Conservation (phyloP, 1,139 yeast species). For the Lodderomyces beijingensis region DNA sequence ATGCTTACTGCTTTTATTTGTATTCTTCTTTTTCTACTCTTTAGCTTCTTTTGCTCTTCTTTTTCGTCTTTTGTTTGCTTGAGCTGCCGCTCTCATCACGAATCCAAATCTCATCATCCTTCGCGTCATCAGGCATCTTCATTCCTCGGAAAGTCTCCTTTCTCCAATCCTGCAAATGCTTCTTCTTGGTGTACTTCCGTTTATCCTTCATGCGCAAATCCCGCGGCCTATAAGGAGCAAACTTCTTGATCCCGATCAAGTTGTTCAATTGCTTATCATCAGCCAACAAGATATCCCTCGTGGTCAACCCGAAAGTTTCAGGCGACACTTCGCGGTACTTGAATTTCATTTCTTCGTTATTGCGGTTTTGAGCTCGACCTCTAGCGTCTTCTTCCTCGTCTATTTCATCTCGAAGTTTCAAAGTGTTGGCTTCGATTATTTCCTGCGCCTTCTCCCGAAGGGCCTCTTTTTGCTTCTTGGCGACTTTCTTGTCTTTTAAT, state of each 20-base stretch:
- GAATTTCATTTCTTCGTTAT: slow-evolving; percentile 49
- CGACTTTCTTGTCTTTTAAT: slow-evolving; percentile 51
- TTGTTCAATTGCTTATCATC: slow-evolving; percentile 82
- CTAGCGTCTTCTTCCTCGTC: slow-evolving; percentile 48
- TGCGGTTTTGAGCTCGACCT: slow-evolving; percentile 39
- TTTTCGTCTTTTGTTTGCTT: neutral
- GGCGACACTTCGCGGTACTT: slow-evolving; percentile 94
- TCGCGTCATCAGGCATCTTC: slow-evolving; percentile 34
- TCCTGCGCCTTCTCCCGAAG: slow-evolving; percentile 66
- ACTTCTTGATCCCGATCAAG: slow-evolving; percentile 82
- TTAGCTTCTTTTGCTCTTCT: slow-evolving; percentile 1
- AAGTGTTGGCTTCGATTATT: slow-evolving; percentile 49
- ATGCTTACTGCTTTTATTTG: neutral
- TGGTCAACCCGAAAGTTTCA: slow-evolving; percentile 80
- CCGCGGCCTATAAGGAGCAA: slow-evolving; percentile 85
- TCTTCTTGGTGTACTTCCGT: slow-evolving; percentile 78
- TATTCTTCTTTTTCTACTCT: neutral
- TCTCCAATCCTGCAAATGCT: slow-evolving; percentile 86
- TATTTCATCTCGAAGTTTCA: slow-evolving; percentile 53
- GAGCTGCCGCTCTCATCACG: slow-evolving; percentile 15
- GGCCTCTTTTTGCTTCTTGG: slow-evolving; percentile 59
- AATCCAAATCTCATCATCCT: slow-evolving; percentile 36
- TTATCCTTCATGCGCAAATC: slow-evolving; percentile 74
- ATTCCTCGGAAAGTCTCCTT: slow-evolving; percentile 68
- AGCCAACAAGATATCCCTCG: slow-evolving; percentile 86